These are phyloP conservation scores for Leccinum subgranulosum DNA, from an alignment of 768 basidiomycete species.

Conservation along the genomic window DNA sequence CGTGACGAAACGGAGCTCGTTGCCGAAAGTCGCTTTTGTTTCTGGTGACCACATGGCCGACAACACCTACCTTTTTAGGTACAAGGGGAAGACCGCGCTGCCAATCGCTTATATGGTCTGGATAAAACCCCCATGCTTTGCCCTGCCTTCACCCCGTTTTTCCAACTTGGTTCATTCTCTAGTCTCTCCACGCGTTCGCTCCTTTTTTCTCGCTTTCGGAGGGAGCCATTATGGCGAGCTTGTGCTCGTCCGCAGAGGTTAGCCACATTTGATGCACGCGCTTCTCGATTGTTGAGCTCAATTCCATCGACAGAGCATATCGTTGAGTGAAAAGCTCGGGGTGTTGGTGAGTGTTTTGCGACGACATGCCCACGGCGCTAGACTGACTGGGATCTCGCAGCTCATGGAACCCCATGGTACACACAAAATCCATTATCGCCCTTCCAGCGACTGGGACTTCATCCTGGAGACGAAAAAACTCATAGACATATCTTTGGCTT, in stretches of 20 bases:
- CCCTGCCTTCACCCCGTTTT: conserved; percentile 3
- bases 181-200: background rate
- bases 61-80: conserved; percentile 32
- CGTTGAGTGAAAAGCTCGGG: conserved; percentile 15
- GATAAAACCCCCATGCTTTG: conserved; percentile 15
- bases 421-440: conserved; percentile 63
- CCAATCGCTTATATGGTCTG: conserved; percentile 5
- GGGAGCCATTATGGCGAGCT: conserved; percentile 19
- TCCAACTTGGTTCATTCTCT: background rate
- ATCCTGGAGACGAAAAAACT: conserved; percentile 50
- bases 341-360: conserved; percentile 11
- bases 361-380: background rate
- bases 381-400: conserved; percentile 13
- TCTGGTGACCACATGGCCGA: conserved; percentile 15
- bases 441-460: conserved; percentile 65
- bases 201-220: background rate
- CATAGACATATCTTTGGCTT: conserved; percentile 62
- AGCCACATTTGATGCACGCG: conserved; percentile 1
- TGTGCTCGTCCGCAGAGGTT: conserved; percentile 30
- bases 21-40: conserved; percentile 25
- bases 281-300: background rate
- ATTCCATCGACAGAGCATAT: conserved; percentile 23
- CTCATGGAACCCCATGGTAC: conserved; percentile 42
- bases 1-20: conserved; percentile 13
- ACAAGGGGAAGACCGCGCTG: conserved; percentile 22